Base-by-base conservation (phyloP, 2,329 filamentous ascomycete genomes). In the Thelonectria rubi region DNA sequence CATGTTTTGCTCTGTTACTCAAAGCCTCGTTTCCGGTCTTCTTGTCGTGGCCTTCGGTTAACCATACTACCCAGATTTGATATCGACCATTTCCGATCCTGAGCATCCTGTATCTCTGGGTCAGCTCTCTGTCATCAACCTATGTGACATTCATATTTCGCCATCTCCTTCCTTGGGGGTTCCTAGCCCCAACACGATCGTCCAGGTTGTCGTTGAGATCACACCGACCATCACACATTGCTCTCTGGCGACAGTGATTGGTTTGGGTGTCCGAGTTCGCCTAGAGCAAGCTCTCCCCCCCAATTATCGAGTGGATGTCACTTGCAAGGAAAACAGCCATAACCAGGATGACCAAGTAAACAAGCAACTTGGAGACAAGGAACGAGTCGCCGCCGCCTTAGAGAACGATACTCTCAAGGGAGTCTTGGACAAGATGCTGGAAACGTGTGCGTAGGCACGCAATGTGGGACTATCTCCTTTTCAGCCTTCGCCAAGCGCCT, bases 201-300 rank as follows among this genome's bases (percentile, higher is more conserved):
- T 82, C 79, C 89, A 82, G 40, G 93, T 98, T 37, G 85, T 90
- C 3, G 93, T 99, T 45, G 87, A 97, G 72, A 90, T 99, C 69
- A 99, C 95, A 11, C 95, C 95, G 10, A 99, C 95, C 24, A 95
- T 98, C 73, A 96, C 94, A 15, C 95, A 98, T 78, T 99, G 95
- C 81, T 97, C 92, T 52, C 86, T 99, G 42, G 95, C 95, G 32
- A 99, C 95, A 0, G 93, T 99, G 62, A 97, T 99, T 72, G 95
- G 95, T 1, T 84, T 99, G 15, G 95, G 94, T 14, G 93, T 99
- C 20, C 88, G 95, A 46, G 94, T 97, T 43, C 88, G 95, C 21
- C 84, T 99, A 21, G 94, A 98, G 79, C 91, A 97, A 76, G 91
- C 92, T 11, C 83, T 99, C 60, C 95, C 95, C 3, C 92, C 95